Conservation (phyloP, 345 rosid species). For the Tarenaya hassleriana region DNA sequence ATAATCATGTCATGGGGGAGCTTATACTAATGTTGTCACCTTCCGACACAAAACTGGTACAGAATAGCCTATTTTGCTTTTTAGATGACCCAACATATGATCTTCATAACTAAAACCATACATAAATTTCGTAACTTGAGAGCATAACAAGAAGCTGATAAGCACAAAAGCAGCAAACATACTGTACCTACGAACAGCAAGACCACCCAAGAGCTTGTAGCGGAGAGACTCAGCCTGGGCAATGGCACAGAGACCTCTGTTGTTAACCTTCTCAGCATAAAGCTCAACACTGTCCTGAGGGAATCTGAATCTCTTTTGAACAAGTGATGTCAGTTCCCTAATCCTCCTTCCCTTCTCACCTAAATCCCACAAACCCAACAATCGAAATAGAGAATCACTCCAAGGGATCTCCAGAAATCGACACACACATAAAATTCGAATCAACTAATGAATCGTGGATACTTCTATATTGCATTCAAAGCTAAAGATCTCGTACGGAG, state of each 20-base stretch:
- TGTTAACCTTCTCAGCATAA: conserved; percentile 75
- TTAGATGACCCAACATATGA: background rate
- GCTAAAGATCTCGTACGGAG: background rate
- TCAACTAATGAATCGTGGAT: background rate
- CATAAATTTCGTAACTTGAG: no score
- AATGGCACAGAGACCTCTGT: conserved; percentile 37
- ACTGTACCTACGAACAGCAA: conserved; percentile 71
- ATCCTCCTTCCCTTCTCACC: conserved; percentile 83
- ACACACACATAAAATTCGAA: background rate
- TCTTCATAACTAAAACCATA: background rate
- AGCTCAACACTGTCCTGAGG: conserved; percentile 79
- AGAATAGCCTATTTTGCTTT: background rate
- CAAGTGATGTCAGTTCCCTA: conserved; percentile 68
- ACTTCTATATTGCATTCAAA: background rate
- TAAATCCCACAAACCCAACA: conserved; percentile 1
- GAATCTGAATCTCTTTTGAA: conserved; percentile 60
- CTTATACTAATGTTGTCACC: background rate
- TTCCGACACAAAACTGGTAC: background rate
- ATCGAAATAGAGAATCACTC: no score
- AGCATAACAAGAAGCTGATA: background rate
- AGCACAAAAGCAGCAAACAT: background rate
- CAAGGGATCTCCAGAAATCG: no score
- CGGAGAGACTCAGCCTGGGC: conserved; percentile 79
- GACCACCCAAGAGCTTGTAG: conserved; percentile 93
- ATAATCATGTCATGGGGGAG: no score